Conservation (phyloP, 345 rosid species). For the Hibiscus mutabilis region DNA sequence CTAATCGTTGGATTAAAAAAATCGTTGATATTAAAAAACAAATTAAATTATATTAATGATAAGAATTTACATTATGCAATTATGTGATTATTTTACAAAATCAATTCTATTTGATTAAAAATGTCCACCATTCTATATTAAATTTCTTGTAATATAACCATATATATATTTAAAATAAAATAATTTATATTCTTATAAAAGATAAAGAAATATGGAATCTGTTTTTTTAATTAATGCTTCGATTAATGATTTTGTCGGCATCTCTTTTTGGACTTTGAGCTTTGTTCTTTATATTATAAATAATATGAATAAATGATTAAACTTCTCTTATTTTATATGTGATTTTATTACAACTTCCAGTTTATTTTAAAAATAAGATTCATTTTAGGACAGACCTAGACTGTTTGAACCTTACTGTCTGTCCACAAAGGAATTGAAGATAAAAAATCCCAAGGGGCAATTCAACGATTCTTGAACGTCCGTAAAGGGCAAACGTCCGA, state of each 20-base stretch:
- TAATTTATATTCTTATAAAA: too few relatives aligned
- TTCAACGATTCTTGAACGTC: too few relatives aligned
- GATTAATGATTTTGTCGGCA: neutral
- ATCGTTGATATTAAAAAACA: too few relatives aligned
- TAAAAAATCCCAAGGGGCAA: neutral
- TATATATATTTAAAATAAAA: too few relatives aligned
- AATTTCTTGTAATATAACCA: too few relatives aligned
- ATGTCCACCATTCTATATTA: too few relatives aligned
- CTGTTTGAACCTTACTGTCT: neutral
- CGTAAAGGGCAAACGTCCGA: too few relatives aligned
- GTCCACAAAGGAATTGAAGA: neutral
- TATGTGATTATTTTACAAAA: neutral
- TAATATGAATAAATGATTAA: neutral
- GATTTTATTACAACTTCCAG: too few relatives aligned
- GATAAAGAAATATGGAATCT: too few relatives aligned
- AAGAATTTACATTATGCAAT: neutral
- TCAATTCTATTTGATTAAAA: too few relatives aligned
- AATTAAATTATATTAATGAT: neutral
- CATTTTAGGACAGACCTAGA: neutral
- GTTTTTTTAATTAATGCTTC: neutral
- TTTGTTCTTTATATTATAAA: neutral
- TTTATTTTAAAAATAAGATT: neutral
- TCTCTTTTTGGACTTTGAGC: neutral
- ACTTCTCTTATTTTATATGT: neutral
- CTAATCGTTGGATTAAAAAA: too few relatives aligned